A percentile compares a stretch with the other conserved stretches of the same genome.
Conservation (phyloP, 176 grass and related monocot species). For the Zoysia japonica region DNA sequence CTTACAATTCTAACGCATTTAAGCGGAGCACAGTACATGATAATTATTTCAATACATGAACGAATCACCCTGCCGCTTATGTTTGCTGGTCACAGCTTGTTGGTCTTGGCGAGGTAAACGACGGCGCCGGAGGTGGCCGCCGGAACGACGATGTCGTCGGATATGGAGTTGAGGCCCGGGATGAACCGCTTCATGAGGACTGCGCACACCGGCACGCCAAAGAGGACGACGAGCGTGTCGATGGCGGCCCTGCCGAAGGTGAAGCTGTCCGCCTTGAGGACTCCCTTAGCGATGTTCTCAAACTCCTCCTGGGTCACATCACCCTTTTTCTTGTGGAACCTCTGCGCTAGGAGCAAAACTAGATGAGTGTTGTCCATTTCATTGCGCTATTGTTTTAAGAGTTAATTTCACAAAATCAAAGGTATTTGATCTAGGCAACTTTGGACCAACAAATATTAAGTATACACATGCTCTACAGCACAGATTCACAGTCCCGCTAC, state of each 20-base stretch:
- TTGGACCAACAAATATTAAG: no score
- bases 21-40: neutral
- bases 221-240: constrained; percentile 48
- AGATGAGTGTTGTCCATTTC: neutral
- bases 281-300: neutral
- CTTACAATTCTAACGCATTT: neutral
- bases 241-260: constrained; percentile 42
- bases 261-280: constrained; percentile 49
- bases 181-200: constrained; percentile 57
- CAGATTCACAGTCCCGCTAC: no score
- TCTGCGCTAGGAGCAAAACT: neutral
- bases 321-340: fast-evolving
- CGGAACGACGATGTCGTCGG: constrained; percentile 78
- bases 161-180: constrained; percentile 56
- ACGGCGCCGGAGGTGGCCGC: constrained; percentile 63
- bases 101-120: constrained; percentile 49
- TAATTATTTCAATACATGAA: constrained; percentile 5
- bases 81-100: constrained; percentile 52
- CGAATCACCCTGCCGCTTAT: neutral
- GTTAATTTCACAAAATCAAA: neutral
- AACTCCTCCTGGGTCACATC: constrained; percentile 1
- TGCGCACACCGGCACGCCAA: constrained; percentile 52
- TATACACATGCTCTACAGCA: no score
- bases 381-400: neutral
- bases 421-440: no score